Conservation (phyloP, 495 filamentous ascomycete genomes). For the Daldinia decipiens region DNA sequence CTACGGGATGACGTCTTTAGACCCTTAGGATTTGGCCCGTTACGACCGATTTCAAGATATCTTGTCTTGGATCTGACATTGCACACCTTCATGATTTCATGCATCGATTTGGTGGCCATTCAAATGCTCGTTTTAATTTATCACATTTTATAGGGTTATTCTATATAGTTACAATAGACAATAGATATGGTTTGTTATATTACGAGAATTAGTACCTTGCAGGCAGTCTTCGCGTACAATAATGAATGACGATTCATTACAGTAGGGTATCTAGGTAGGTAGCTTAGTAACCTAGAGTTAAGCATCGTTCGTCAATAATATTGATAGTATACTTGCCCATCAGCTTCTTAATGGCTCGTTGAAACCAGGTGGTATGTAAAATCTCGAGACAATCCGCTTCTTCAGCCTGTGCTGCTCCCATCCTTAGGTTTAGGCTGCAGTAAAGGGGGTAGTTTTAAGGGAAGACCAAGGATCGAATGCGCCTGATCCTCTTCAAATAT, state of each 20-base stretch:
- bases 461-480: constrained; percentile 18
- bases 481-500: constrained; percentile 48
- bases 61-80: constrained; percentile 20
- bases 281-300: constrained; percentile 3
- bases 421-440: constrained; percentile 21
- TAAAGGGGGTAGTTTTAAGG: constrained; percentile 22
- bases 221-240: neutral
- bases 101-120: neutral
- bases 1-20: constrained; percentile 37
- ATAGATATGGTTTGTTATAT: neutral
- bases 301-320: neutral
- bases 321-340: neutral
- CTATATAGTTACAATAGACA: too few species aligned
- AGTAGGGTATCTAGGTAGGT: constrained; percentile 14
- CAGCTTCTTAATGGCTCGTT: neutral
- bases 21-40: neutral
- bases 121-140: neutral
- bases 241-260: constrained; percentile 12
- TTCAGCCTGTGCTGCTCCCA: constrained; percentile 18
- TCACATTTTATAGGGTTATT: neutral
- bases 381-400: neutral
- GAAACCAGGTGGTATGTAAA: neutral
- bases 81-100: constrained; percentile 12
- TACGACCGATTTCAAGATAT: constrained; percentile 31
- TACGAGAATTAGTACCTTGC: neutral